Evolutionary conservation across 768 basidiomycete species (phyloP), one percentile per base, ranked within the genome.

Genomic region (Boletus edulis): DNA sequence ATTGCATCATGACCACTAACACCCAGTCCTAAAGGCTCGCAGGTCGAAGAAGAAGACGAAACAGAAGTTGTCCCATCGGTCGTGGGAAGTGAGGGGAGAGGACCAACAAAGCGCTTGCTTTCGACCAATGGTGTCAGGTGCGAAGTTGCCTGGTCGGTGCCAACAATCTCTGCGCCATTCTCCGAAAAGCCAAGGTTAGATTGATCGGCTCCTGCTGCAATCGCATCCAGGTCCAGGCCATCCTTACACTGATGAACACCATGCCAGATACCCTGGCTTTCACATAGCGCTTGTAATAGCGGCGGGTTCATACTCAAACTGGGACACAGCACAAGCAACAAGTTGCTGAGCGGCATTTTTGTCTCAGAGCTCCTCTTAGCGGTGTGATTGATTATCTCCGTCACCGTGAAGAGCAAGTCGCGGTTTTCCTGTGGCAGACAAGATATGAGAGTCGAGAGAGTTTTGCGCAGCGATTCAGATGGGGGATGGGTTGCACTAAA

Each of bases 271-370:
- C 72, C 78, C 52, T 83, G 77, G 10, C 80, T 79, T 67, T 93
- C 90, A 62, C 89, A 89, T 3, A 94, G 69, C 31, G 86, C 80
- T 58, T 86, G 80, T 61, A 94, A 70, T 27, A 93, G 66, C 2
- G 85, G 78, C 15, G 89, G 89, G 54, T 76, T 89, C 83, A 94
- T 87, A 65, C 81, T 84, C 65, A 94, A 70, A 66, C 85, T 92
- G 8, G 94, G 95, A 58, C 90, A 94, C 67, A 98, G 86, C 47
- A 96, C 87, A 34, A 95, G 75, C 46, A 95, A 75, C 61, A 98
- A 70, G 64, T 97, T 97, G 68, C 87, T 87, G 60, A 97, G 71
- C 3, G 93, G 91, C 94, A 98, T 98, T 73, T 91, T 92, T 35
- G 93, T 98, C 62, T 84, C 81, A 59, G 79, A 80, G 63, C 79